Evolutionary conservation across 78 protist species (phyloP), one percentile per base, ranked within the genome.

Genomic region (Neovahlkampfia damariscottae): DNA sequence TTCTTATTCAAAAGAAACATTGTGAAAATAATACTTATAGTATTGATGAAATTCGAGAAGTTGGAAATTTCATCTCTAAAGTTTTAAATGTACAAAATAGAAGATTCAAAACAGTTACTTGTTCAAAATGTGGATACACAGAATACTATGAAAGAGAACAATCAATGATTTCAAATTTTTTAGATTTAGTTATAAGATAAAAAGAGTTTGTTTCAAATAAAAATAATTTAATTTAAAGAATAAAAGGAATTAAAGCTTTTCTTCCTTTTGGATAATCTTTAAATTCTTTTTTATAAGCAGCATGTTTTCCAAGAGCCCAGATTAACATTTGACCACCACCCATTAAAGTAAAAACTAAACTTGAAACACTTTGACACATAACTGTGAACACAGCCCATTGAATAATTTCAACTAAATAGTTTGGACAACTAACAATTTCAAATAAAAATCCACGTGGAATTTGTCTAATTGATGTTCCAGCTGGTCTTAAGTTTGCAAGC

Each of bases 261-360:
- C 91, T 81, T 9, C 31, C 8, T 50, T 40, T 41, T 70, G 91
- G 91, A 58, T 88, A 86, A 7, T 72, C 80, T 8, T 30, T 2
- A 40, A 84, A 86, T 40, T 86, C 87, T 67, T 40, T 80, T 36
- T 70, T 31, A 74, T 88, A 86, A 29, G 75, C 38, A 19, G 70
- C 8, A 50, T 90, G 91, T 85, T 90, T 90, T 58, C 37, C 72
- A 34, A 39, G 38, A 19, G 94, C 94, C 94, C 94, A 90, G 31
- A 59, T 8, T 72, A 66, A 69, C 94, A 90, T 90, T 76, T 90
- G 94, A 27, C 34, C 76, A 29, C 82, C 76, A 70, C 95, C 92
- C 30, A 78, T 71, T 30, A 90, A n/a, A 27, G 84, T 74, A 39
- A 90, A 90, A 70, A 86, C 28, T 40, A 34, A 82, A 30, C 36